Base-by-base conservation (phyloP, 1,139 yeast genomes). In the Magnusiomyces clavatus region DNA sequence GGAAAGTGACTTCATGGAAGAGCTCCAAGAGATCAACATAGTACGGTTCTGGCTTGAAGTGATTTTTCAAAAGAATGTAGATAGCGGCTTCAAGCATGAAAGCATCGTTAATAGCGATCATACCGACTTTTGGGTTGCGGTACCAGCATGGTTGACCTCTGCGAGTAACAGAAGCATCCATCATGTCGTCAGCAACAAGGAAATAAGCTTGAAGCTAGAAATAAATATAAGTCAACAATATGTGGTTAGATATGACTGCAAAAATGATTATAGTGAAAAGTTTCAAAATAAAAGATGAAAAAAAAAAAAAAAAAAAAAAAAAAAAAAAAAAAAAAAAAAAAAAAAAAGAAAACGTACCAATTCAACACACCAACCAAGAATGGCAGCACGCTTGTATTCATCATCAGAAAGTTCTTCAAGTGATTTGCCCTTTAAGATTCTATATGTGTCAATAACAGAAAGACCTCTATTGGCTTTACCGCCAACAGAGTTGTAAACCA, bases 131-230 rank as follows among this genome's bases (percentile, higher is more conserved):
- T 56, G 82, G 84, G 51, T 74, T 78, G 16, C 68, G 83, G 74
- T 90, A 94, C 98, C 98, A 94, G 73, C 99, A 94, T 61, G 96
- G 92, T 71, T 92, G 97, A 53, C 97, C 97, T 69, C 99, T 83
- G 77, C 99, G 86, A 47, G 98, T 94, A 70, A 88, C 86, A 40
- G 97, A 87, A 61, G 82, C 82, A 71, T 94, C 99, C 99, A 94
- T 94, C 80, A 94, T 94, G 69, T 94, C 99, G 69, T 94, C 99
- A 39, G 97, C 95, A 51, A 94, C 97, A 62, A 94, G 77, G 75
- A 94, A 94, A 70, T 88, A 92, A 2, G 97, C 98, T 72, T 94
- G 99, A 62, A 92, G 77, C 54, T 52, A 48, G 12, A 44, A 35
- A 13, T 47, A 14, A 5, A 1, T 2, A n/a, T 20, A 10, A n/a